These are phyloP conservation scores for Prototheca wickerhamii DNA, from an alignment of 163 green algal genomes.

Conservation along the genomic window DNA sequence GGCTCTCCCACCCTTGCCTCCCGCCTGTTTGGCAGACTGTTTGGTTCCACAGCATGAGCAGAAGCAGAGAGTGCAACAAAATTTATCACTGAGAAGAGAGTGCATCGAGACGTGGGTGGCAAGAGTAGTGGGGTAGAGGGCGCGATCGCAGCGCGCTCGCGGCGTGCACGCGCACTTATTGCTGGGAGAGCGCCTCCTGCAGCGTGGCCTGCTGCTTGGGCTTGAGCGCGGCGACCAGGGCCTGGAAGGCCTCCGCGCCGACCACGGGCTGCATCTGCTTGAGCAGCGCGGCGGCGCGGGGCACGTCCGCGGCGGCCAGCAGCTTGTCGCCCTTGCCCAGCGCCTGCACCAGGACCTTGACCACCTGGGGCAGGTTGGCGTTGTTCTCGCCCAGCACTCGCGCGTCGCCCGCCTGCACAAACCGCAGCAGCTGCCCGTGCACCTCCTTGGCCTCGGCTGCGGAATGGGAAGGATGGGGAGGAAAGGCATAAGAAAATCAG, in stretches of 20 bases:
- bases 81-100: too few relatives aligned
- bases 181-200: conserved; percentile 6
- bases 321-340: conserved; percentile 53
- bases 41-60: conserved; percentile 35
- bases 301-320: conserved; percentile 33
- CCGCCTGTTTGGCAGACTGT: conserved; percentile 82
- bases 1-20: conserved; percentile 50
- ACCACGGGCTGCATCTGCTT: conserved; percentile 38
- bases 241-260: conserved; percentile 29
- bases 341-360: conserved; percentile 49
- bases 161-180: background rate
- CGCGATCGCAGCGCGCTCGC: background rate
- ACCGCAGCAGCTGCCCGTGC: conserved; percentile 65
- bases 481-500: background rate
- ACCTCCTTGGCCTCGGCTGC: conserved; percentile 50
- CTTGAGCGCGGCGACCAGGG: conserved; percentile 31
- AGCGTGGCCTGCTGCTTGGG: conserved; percentile 38
- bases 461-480: background rate
- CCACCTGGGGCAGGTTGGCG: conserved; percentile 42
- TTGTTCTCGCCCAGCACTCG: conserved; percentile 35
- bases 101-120: too few relatives aligned
- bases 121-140: background rate
- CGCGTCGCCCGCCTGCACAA: conserved; percentile 50
- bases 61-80: background rate
- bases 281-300: conserved; percentile 49